A percentile compares a stretch with the other conserved stretches of the same genome.
Evolutionary conservation across 176 grass and related monocot species (phyloP).

Genomic region (Zea mays): Zm-B73-REFERENCE-NAM-5.0 NC_050100.1:219580001-219580500

Average conservation of each 20-base stretch:
- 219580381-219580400: conserved; percentile 26
- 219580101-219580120: neutral
- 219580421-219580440: neutral
- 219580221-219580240: neutral
- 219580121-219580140: neutral
- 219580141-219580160: neutral
- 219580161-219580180: neutral
- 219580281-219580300: neutral
- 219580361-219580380: neutral
- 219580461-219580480: too few relatives aligned
- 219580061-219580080: neutral
- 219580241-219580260: too few relatives aligned
- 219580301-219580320: neutral
- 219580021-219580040: neutral
- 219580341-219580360: too few relatives aligned
- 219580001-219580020: neutral
- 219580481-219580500: neutral
- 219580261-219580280: neutral
- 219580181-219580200: neutral
- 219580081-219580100: neutral
- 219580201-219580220: too few relatives aligned
- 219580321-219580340: neutral
- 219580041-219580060: neutral
- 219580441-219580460: too few relatives aligned
- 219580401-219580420: neutral